Evolutionary conservation across 441 rosid genomes (phyloP).

Genomic region (Monsonia emarginata): DNA sequence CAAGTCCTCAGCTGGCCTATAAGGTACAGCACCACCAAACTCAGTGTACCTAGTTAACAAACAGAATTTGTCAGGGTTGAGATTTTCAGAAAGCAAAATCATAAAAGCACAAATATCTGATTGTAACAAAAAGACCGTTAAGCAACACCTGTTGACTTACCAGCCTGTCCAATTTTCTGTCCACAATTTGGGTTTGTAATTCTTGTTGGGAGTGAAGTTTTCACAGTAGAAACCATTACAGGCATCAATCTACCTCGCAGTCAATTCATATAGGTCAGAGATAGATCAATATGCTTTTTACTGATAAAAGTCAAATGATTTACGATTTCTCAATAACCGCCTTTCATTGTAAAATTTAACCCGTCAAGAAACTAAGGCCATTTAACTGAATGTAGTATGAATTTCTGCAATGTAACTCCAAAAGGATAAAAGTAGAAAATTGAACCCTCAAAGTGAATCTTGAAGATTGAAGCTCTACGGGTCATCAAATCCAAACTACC

Average conservation of each 20-base stretch:
- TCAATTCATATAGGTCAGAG: neutral
- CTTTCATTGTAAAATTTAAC: neutral
- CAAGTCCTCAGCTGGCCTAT: constrained; percentile 78
- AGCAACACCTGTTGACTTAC: constrained; percentile 24
- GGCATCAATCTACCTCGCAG: constrained; percentile 45
- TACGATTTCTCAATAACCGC: neutral
- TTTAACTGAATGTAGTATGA: neutral
- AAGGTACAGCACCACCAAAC: constrained; percentile 73
- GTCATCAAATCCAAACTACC: neutral
- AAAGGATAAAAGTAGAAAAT: neutral
- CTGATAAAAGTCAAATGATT: neutral
- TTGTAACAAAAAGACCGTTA: neutral
- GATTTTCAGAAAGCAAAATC: neutral
- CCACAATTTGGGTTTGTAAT: constrained; percentile 81
- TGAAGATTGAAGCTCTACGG: neutral
- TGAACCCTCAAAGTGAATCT: neutral
- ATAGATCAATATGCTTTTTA: neutral
- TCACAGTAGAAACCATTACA: constrained; percentile 95
- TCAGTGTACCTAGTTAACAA: constrained; percentile 50
- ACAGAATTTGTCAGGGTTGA: neutral
- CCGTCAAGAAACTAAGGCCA: neutral
- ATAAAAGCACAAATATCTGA: neutral
- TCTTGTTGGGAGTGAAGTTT: constrained; percentile 65
- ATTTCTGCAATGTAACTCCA: neutral
- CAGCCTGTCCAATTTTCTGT: constrained; percentile 93